Conservation (phyloP, 495 filamentous ascomycete species). For the Neurospora sp. region DNA sequence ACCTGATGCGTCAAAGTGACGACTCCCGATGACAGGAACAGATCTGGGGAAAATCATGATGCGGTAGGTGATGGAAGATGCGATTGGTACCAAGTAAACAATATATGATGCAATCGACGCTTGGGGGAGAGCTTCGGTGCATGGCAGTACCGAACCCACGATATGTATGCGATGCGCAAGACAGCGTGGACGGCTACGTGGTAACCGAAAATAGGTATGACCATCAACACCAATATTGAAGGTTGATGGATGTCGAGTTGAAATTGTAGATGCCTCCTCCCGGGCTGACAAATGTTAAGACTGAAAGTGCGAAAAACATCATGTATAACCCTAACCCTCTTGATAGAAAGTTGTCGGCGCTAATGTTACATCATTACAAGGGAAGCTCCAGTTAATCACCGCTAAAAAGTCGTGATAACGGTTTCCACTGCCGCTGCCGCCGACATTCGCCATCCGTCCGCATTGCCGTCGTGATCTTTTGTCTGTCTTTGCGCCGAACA, state of each 20-base stretch:
- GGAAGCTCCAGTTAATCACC: neutral
- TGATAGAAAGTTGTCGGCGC: neutral
- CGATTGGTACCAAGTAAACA: neutral
- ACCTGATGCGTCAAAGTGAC: neutral
- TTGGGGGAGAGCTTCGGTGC: neutral
- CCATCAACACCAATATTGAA: neutral
- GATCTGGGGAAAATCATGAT: neutral
- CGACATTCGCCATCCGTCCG: neutral
- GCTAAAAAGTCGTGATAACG: neutral
- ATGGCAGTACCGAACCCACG: neutral
- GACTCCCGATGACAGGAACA: neutral
- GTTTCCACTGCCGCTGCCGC: conserved; percentile 1
- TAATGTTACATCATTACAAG: neutral
- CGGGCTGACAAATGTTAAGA: neutral
- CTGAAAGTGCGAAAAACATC: neutral
- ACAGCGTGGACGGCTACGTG: neutral
- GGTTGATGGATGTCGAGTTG: neutral
- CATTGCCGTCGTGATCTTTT: neutral
- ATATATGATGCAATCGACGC: neutral
- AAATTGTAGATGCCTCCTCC: neutral
- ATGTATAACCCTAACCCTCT: neutral
- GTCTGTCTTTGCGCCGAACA: neutral
- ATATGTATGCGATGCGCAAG: neutral
- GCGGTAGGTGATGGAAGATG: neutral
- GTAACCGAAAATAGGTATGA: neutral